phyloP scores from a whole-genome alignment of 805 yeast species.

The Candida ficus region DNA sequence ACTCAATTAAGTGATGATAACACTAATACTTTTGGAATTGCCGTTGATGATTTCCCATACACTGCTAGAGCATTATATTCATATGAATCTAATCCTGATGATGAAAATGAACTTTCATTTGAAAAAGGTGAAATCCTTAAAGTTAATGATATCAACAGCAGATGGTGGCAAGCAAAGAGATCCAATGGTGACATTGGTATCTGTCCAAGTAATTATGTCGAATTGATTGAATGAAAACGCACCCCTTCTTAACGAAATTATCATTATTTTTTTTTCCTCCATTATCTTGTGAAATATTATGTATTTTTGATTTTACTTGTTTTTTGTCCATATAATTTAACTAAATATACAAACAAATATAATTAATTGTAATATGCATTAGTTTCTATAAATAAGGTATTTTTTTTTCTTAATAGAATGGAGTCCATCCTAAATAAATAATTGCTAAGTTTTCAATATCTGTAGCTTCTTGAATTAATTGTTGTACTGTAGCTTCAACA shows the following conservation, averaged over 20 bases:
- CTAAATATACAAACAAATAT: not conserved
- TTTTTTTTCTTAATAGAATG: slow-evolving; percentile 48
- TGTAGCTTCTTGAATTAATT: slow-evolving; percentile 72
- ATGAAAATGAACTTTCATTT: slow-evolving; percentile 87
- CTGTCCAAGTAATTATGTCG: slow-evolving; percentile 92
- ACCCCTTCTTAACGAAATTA: not conserved
- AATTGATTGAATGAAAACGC: slow-evolving; percentile 43
- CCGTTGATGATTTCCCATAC: slow-evolving; percentile 53
- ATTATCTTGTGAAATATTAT: not conserved
- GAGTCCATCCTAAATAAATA: slow-evolving; percentile 83
- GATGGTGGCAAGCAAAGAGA: slow-evolving; percentile 98
- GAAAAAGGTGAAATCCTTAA: slow-evolving; percentile 86
- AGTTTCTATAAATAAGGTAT: not conserved
- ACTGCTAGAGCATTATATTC: slow-evolving; percentile 82
- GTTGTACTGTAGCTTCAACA: slow-evolving; percentile 79
- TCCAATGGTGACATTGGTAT: slow-evolving; percentile 91
- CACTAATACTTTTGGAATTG: slow-evolving; percentile 11
- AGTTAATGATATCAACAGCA: slow-evolving; percentile 88
- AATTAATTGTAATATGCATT: not conserved
- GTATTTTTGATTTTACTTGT: not conserved
- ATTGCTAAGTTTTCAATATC: slow-evolving; percentile 62
- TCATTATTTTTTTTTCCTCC: not conserved
- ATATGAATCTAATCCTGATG: slow-evolving; percentile 87
- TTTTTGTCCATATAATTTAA: too few relatives aligned
- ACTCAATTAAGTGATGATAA: slow-evolving; percentile 12